Base-by-base conservation (phyloP, 2,329 filamentous ascomycete genomes). In the Chaetothyriales sp. region DNA sequence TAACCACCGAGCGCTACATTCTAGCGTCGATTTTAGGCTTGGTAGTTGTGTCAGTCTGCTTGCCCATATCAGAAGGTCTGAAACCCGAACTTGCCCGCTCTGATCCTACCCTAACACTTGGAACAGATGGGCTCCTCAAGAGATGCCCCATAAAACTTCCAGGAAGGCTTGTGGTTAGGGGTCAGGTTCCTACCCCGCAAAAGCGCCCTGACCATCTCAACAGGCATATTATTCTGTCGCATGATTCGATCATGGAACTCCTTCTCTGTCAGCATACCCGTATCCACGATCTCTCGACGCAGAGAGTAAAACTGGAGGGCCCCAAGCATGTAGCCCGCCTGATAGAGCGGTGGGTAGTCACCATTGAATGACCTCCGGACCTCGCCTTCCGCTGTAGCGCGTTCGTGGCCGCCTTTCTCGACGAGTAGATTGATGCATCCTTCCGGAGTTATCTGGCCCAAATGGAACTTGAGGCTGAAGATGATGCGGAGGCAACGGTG, bases 401-500 rank as follows among this genome's bases (percentile, higher is more conserved):
- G 67, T 64, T 82, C 78, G 58, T 82, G 78, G 0, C 77, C 77
- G 0, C 80, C 77, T 62, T 69, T 69, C 22, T 76, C 63, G 0
- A 81, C 77, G 1, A 81, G 68, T 50, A 79, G 60, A 54, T 81
- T 75, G 15, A 82, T 71, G 49, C 76, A 80, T 58, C 79, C 72
- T 53, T 70, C 67, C 1, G 77, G 70, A 8, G 65, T 70, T 69
- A 79, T 72, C 54, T 73, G 61, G 1, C 76, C 76, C 0, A 81
- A 69, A 59, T 81, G 78, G 53, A 80, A 81, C 43, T 72, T 73
- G 1, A 81, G 62, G 0, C 75, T 78, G 63, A 81, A 81, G 10
- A 77, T 65, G 57, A 80, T 80, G 40, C 78, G 73, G 5, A 74
- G 73, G 57, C 77, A 80, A 25, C 78, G 74, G 61, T 82, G 78